phyloP scores from a whole-genome alignment of 371 early-diverging fungal genomes.

The Choanephora cucurbitarum region DNA sequence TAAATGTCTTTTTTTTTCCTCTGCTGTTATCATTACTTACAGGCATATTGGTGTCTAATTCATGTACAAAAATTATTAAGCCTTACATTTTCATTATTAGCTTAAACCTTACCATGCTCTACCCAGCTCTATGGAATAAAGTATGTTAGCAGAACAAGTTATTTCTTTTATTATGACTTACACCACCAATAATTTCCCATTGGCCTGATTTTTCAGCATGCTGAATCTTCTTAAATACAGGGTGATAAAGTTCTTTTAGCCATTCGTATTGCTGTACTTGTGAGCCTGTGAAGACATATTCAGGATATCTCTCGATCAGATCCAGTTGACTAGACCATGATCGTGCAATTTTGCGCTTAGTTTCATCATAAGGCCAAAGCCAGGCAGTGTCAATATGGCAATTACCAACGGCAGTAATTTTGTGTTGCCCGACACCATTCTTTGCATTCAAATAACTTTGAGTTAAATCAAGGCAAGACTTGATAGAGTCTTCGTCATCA shows the following conservation, averaged over 20 bases:
- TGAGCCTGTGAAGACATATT: conserved; percentile 88
- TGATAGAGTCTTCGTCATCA: conserved; percentile 57
- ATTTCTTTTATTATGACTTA: conserved; percentile 20
- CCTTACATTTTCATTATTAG: background rate
- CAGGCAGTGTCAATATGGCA: conserved; percentile 84
- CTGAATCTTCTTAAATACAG: conserved; percentile 77
- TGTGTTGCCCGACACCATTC: conserved; percentile 62
- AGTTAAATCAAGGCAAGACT: conserved; percentile 58
- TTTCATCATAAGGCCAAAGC: conserved; percentile 96
- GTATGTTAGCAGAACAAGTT: no score
- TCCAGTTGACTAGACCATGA: conserved; percentile 89
- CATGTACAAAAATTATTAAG: background rate
- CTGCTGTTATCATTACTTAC: conserved; percentile 17
- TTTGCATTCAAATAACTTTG: conserved; percentile 62
- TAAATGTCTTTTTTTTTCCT: background rate
- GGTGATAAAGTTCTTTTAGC: conserved; percentile 83
- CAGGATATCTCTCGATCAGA: conserved; percentile 85
- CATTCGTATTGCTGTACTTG: conserved; percentile 95
- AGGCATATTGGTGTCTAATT: conserved; percentile 96
- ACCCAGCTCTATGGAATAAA: conserved; percentile 49
- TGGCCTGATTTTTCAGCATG: conserved; percentile 69
- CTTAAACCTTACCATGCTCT: conserved; percentile 38
- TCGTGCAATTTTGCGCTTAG: conserved; percentile 92
- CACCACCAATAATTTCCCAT: conserved; percentile 94
- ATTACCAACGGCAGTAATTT: conserved; percentile 82